phyloP scores from a whole-genome alignment of 305 asterid genomes.

The Fraxinus greggii region DNA sequence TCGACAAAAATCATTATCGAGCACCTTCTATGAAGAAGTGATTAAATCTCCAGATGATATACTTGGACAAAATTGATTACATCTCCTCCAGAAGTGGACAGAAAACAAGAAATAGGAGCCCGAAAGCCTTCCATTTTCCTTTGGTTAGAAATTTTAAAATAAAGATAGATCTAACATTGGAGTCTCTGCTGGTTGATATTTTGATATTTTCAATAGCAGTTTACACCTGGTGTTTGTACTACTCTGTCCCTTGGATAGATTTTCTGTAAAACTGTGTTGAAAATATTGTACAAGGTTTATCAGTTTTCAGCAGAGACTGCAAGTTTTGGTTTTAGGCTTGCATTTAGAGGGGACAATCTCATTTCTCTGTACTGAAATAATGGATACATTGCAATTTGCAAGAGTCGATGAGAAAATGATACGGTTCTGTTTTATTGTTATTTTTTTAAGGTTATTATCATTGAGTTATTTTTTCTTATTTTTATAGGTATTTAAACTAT shows the following conservation, averaged over 20 bases:
- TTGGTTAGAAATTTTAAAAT: not conserved
- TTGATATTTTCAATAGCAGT: not conserved
- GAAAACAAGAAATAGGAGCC: not conserved
- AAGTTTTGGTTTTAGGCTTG: not conserved
- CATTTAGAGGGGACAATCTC: not conserved
- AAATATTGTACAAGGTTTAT: not conserved
- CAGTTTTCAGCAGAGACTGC: not conserved
- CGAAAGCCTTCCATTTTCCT: not conserved
- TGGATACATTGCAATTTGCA: not conserved
- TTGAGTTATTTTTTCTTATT: not conserved
- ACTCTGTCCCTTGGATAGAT: not conserved
- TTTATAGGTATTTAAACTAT: too few species aligned
- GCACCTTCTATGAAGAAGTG: constrained; percentile 45
- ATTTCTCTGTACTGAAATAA: not conserved
- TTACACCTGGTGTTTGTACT: not conserved
- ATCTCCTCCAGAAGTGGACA: not conserved
- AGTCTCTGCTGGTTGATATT: not conserved
- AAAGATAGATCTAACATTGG: not conserved
- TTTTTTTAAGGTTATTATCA: too few species aligned
- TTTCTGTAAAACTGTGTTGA: not conserved
- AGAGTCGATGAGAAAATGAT: not conserved
- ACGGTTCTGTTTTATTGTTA: not conserved
- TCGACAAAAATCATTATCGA: constrained; percentile 32
- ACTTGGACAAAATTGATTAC: constrained; percentile 12
- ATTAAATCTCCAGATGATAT: constrained; percentile 35